phyloP scores from a whole-genome alignment of 345 rosid genomes.

The Sapria himalayana region DNA sequence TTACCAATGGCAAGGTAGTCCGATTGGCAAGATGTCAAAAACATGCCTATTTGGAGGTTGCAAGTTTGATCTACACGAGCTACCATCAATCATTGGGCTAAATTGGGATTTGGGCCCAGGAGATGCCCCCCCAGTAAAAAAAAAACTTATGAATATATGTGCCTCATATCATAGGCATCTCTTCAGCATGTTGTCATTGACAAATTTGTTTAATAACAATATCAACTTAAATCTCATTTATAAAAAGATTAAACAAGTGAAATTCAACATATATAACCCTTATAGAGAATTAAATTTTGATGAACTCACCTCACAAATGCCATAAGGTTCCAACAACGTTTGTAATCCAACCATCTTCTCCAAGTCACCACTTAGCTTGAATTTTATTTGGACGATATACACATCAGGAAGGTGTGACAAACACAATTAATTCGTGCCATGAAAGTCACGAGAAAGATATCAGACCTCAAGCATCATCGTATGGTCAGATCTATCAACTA shows the following conservation, averaged over 20 bases:
- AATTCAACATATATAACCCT: not conserved
- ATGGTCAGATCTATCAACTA: conserved; percentile 54
- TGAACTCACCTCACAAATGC: conserved; percentile 75
- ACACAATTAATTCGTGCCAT: not conserved
- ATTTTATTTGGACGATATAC: conserved; percentile 7
- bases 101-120: not conserved
- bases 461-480: conserved; percentile 50
- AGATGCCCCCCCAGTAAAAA: not conserved
- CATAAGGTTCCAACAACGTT: conserved; percentile 78
- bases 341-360: conserved; percentile 93
- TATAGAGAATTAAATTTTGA: not conserved
- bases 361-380: conserved; percentile 74
- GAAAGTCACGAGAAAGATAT: not conserved
- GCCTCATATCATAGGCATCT: not conserved
- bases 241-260: too few relatives aligned
- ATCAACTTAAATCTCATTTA: too few relatives aligned
- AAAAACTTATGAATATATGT: not conserved
- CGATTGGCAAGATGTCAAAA: not conserved
- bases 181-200: not conserved
- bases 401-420: conserved; percentile 1
- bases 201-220: too few relatives aligned
- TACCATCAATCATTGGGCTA: not conserved
- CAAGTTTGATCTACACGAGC: not conserved
- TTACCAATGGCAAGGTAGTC: too few relatives aligned
- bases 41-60: not conserved